Evolutionary conservation across 176 grass and related monocot genomes (phyloP), one percentile per base, ranked within the genome.

Genomic region (Urochloa ruziziensis): DNA sequence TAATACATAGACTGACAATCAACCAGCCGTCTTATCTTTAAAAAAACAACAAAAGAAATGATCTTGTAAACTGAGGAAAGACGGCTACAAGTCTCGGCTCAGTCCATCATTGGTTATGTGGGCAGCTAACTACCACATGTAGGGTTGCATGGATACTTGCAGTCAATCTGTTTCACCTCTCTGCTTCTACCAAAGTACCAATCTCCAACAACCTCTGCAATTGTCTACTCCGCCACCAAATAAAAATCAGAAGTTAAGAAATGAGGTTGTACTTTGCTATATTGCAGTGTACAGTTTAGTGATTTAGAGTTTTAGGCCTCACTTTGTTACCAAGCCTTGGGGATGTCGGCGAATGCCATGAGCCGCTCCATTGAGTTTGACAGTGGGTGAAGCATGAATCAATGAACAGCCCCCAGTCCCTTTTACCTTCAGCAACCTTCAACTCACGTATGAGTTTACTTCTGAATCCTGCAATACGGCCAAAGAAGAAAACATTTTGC

Each of bases 301-400:
- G 17, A 21, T 65, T 67, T 49, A 75, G 16, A 49, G n/a, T n/a
- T n/a, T n/a, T n/a, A n/a, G n/a, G n/a, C 19, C 74, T 77, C 77
- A 92, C 83, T 79, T 79, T 83, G n/a, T 89, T 86, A 44, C 85
- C 79, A 81, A 93, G 77, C 30, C 60, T 80, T 13, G 88, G 86
- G 42, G 94, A 93, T 46, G 73, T 60, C 0, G n/a, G 57, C 58
- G 83, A 86, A 43, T 86, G 83, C 90, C 94, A 96, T 42, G 40
- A 65, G 48, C 74, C 75, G 33, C 48, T 73, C 3, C 15, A 79
- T 24, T 36, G 15, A 35, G 88, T 81, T 75, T 96, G 94, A 70
- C 90, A 96, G 78, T 96, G 94, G 24, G 57, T 35, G 67, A 84
- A 96, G 74, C 94, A 96, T 23, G 94, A 96, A 86, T 93, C 83